phyloP scores from a whole-genome alignment of 495 filamentous ascomycete genomes.

The Daldinia decipiens region DNA sequence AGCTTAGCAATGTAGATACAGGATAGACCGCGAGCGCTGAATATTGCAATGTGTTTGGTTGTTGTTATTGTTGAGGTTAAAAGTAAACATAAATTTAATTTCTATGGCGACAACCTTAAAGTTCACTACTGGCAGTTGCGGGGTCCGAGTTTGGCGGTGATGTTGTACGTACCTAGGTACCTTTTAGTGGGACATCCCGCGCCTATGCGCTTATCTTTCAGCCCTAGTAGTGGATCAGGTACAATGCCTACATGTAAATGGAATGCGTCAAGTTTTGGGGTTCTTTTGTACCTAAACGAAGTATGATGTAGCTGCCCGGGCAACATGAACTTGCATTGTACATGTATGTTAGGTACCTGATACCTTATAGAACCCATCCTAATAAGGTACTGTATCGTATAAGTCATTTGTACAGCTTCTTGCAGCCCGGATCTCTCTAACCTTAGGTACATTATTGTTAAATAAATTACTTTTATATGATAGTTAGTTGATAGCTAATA shows the following conservation, averaged over 20 bases:
- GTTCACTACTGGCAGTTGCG: constrained; percentile 14
- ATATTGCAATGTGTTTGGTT: background rate
- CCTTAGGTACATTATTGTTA: no score
- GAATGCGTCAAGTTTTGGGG: background rate
- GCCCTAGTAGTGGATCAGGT: constrained; percentile 24
- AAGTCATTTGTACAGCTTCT: no score
- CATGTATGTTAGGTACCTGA: background rate
- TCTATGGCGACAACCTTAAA: background rate
- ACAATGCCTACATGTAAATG: background rate
- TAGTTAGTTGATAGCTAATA: no score
- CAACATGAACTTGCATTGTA: no score
- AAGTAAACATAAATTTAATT: background rate
- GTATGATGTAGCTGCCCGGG: no score
- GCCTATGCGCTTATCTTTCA: constrained; percentile 4
- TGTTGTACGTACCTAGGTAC: background rate
- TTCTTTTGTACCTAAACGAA: no score
- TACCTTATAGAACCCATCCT: background rate
- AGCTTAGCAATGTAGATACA: background rate
- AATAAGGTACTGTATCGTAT: no score
- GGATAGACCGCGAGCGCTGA: background rate
- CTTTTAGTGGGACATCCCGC: constrained; percentile 4
- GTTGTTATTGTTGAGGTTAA: background rate
- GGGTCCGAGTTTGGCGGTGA: constrained; percentile 11
- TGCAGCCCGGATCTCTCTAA: no score
- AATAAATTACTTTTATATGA: no score